phyloP scores from a whole-genome alignment of 1,284 basidiomycete species.

The Leccinum proliferum region DNA sequence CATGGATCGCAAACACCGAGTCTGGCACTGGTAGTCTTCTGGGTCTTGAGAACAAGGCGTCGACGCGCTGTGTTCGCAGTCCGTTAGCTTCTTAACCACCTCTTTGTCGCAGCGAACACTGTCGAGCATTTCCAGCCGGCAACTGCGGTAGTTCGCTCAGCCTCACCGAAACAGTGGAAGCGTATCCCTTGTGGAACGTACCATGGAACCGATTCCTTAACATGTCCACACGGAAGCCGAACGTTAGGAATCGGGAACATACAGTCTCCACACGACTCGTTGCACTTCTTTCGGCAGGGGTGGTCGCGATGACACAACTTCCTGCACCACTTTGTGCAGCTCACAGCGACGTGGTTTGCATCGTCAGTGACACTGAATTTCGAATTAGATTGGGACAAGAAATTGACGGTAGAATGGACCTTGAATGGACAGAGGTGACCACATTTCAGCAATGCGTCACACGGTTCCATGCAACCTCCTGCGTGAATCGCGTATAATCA shows the following conservation, averaged over 20 bases:
- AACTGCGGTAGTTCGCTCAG: slow-evolving; percentile 32
- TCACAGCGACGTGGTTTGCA: slow-evolving; percentile 43
- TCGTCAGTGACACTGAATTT: slow-evolving; percentile 63
- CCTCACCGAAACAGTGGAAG: background rate
- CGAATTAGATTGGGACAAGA: background rate
- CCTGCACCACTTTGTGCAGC: slow-evolving; percentile 49
- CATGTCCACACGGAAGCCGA: slow-evolving; percentile 61
- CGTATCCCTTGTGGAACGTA: slow-evolving; percentile 25
- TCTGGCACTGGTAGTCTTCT: slow-evolving; percentile 35
- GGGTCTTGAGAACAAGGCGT: slow-evolving; percentile 46
- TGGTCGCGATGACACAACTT: slow-evolving; percentile 51
- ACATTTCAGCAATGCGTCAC: slow-evolving; percentile 54
- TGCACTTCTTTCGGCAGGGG: slow-evolving; percentile 55
- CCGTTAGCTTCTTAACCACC: slow-evolving; percentile 43
- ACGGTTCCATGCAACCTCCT: slow-evolving; percentile 62
- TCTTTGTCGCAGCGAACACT: slow-evolving; percentile 39
- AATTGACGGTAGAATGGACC: slow-evolving; percentile 20
- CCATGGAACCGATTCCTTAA: slow-evolving; percentile 46
- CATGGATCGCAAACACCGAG: slow-evolving; percentile 36
- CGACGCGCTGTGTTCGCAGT: slow-evolving; percentile 50
- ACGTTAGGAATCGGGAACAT: slow-evolving; percentile 42
- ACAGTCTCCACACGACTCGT: slow-evolving; percentile 54
- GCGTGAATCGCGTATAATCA: background rate
- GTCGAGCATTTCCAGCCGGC: slow-evolving; percentile 40
- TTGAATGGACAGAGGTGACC: slow-evolving; percentile 66